Evolutionary conservation across 768 basidiomycete genomes (phyloP).

Genomic region (Lactarius tabidus): DNA sequence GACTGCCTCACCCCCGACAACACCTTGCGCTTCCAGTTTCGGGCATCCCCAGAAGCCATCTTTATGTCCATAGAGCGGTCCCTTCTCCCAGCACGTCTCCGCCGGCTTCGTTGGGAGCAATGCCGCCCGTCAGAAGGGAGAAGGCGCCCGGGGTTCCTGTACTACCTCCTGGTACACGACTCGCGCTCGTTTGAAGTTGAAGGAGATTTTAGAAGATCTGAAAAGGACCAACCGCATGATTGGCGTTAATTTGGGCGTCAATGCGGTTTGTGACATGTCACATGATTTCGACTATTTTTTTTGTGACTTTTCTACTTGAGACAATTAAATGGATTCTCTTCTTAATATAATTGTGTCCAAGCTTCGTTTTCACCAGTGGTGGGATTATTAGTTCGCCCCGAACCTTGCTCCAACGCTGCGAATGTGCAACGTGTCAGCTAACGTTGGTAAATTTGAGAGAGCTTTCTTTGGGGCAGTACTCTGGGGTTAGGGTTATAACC

Average conservation of each 20-base stretch:
- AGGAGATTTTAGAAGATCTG: background rate
- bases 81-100: background rate
- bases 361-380: no score
- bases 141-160: background rate
- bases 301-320: background rate
- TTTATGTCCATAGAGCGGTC: background rate
- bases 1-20: background rate
- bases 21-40: background rate
- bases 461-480: background rate
- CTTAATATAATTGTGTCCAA: background rate
- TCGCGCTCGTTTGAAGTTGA: background rate
- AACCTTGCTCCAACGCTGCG: no score
- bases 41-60: background rate
- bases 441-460: background rate
- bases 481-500: background rate
- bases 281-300: background rate
- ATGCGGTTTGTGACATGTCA: background rate
- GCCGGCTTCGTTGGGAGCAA: background rate
- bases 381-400: no score
- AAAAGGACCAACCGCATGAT: background rate
- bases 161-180: background rate
- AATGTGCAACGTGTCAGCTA: no score
- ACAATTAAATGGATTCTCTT: background rate
- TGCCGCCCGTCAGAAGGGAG: background rate
- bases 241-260: background rate